phyloP scores from a whole-genome alignment of 2,329 filamentous ascomycete species.

The Didymella keratinophila region DNA sequence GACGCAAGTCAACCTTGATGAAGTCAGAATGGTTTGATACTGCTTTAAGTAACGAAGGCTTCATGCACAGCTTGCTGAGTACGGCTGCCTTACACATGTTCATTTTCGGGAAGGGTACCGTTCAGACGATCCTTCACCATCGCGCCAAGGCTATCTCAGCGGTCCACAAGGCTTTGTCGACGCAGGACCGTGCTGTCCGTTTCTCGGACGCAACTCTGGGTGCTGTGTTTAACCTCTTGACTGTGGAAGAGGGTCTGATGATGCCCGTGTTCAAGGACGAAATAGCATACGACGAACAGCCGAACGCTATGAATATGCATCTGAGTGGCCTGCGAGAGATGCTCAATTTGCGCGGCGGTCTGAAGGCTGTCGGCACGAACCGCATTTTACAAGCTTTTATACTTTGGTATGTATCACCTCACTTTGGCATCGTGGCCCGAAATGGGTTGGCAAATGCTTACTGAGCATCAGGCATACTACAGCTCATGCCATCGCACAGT shows the following conservation, averaged over 20 bases:
- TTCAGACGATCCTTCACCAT: constrained; percentile 44
- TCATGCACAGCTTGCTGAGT: constrained; percentile 51
- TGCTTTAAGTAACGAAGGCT: constrained; percentile 45
- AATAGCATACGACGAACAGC: constrained; percentile 35
- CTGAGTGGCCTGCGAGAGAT: constrained; percentile 45
- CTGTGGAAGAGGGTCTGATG: constrained; percentile 45
- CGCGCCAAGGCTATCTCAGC: constrained; percentile 45
- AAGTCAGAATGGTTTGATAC: constrained; percentile 49
- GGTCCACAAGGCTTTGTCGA: constrained; percentile 44
- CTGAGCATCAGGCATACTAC: constrained; percentile 52
- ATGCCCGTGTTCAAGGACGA: constrained; percentile 34
- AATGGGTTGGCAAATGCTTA: constrained; percentile 46
- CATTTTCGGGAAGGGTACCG: constrained; percentile 42
- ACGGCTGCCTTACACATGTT: constrained; percentile 47
- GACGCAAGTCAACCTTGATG: constrained; percentile 46
- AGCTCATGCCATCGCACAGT: constrained; percentile 48
- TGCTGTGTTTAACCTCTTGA: constrained; percentile 50
- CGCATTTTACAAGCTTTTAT: constrained; percentile 52
- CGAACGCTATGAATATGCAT: constrained; percentile 46
- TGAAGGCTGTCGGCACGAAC: constrained; percentile 45
- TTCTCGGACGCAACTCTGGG: constrained; percentile 50
- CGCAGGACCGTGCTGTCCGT: constrained; percentile 32
- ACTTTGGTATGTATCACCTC: constrained; percentile 47
- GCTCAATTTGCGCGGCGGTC: constrained; percentile 47
- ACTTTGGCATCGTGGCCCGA: constrained; percentile 24